Base-by-base conservation (phyloP, 768 basidiomycete species). In the Tricholoma matsutake region DNA sequence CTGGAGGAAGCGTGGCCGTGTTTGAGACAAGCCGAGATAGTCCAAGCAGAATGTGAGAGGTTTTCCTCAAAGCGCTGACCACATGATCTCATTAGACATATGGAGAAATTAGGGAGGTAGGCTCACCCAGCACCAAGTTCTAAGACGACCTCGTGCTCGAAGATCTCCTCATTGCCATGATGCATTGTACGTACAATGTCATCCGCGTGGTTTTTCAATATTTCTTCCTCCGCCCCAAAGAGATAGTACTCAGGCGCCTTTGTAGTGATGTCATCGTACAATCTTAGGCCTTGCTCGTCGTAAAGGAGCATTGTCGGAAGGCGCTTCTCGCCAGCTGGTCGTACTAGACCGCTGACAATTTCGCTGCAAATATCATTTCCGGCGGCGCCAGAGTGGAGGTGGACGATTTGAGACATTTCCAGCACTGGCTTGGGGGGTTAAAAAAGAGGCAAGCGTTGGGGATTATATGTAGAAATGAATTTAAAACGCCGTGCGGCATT, bases 61-160 rank as follows among this genome's bases (percentile, higher is more conserved):
- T 96, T 78, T 97, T 96, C 67, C 92, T 83, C 52, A 98, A 77
- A 20, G 95, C 83, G 18, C 94, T 96, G 69, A 25, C 31, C 37
- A 59, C 25, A 47, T 16, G 54, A 45, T 53, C 41, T 25, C 28
- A n/a, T 31, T 37, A 43, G 47, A 22, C 45, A 22, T 3, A 57
- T 45, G 22, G 18, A 43, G 25, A 41, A 34, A 57, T 43, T 20
- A 54, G 45, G 41, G 37, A 22, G 54, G 47, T 52, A 11, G 28
- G 58, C 92, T 81, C 72, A 95, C 93, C 96, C 96, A 8, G 95
- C 92, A 47, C 96, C 96, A n/a, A 98, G 82, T 70, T 98, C 96
- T 43, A 98, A 80, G 6, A 97, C 80, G 56, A 87, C 81, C 57
- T 86, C 83, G 43, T 82, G 84, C 2, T 76, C 68, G 14, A 68